These are phyloP conservation scores for Metschnikowia cerradonensis DNA, from an alignment of 805 yeast species.

Conservation along the genomic window DNA sequence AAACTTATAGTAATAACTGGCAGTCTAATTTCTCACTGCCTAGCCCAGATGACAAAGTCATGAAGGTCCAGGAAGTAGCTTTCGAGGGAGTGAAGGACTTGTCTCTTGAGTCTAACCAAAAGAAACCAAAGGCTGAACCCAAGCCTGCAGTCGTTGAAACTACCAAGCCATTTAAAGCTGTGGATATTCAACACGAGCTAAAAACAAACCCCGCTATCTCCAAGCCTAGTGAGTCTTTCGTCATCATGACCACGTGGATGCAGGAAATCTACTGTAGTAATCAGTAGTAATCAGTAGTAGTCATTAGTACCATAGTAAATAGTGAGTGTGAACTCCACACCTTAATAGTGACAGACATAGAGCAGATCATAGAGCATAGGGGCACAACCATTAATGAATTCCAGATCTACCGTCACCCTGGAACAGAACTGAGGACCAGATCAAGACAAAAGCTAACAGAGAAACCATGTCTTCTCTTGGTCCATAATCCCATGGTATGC, in stretches of 20 bases:
- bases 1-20: too few species aligned
- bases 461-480: too few species aligned
- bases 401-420: too few species aligned
- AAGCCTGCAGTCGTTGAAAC: conserved; percentile 15
- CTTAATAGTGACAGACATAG: too few species aligned
- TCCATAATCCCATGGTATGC: too few species aligned
- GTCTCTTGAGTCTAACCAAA: conserved; percentile 16
- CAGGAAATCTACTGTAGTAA: conserved; percentile 48
- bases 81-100: conserved; percentile 32
- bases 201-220: conserved; percentile 24
- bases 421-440: too few species aligned
- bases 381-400: too few species aligned
- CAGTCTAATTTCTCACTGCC: conserved; percentile 34
- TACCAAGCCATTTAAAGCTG: conserved; percentile 41
- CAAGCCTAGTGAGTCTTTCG: conserved; percentile 64
- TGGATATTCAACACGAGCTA: conserved; percentile 42
- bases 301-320: too few species aligned
- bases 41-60: conserved; percentile 77
- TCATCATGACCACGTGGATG: conserved; percentile 86
- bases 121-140: conserved; percentile 7
- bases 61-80: conserved; percentile 52
- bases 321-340: too few species aligned
- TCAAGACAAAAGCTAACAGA: too few species aligned
- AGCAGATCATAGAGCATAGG: too few species aligned
- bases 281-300: too few species aligned